Conservation (phyloP, 768 basidiomycete genomes). For the Leucogyrophana mollusca region DNA sequence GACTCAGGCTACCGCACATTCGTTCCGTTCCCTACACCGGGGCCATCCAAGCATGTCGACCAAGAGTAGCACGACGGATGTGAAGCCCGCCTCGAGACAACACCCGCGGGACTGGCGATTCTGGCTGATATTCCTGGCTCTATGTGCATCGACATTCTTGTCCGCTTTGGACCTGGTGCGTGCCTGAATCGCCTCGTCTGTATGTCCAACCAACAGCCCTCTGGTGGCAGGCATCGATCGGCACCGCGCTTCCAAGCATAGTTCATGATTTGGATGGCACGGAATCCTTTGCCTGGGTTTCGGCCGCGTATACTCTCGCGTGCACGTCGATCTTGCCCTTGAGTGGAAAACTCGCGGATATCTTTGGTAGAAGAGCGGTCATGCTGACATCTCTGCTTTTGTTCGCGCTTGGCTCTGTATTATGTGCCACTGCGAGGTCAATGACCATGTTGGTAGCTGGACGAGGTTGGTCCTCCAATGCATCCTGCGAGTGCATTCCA, state of each 20-base stretch:
- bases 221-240: constrained; percentile 11
- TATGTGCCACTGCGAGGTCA: constrained; percentile 27
- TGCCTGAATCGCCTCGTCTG: too few species aligned
- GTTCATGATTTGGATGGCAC: constrained; percentile 21
- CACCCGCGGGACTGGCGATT: constrained; percentile 16
- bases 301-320: constrained; percentile 33
- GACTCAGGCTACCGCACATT: too few species aligned
- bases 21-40: too few species aligned
- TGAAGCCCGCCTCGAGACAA: neutral
- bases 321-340: constrained; percentile 37
- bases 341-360: constrained; percentile 29
- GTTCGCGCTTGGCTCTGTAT: constrained; percentile 34
- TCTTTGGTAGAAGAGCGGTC: constrained; percentile 29
- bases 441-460: constrained; percentile 23
- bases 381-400: constrained; percentile 21
- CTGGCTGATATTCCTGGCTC: constrained; percentile 26
- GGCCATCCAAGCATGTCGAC: too few species aligned
- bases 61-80: too few species aligned
- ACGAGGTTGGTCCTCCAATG: too few species aligned
- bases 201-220: too few species aligned
- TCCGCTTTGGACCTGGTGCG: constrained; percentile 23
- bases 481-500: too few species aligned
- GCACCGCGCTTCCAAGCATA: constrained; percentile 35
- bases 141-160: constrained; percentile 23
- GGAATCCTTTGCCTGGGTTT: constrained; percentile 34